A percentile compares a stretch with the other conserved stretches of the same genome.
Evolutionary conservation across 116 monocot genomes (phyloP).

Genomic region (Posidonia oceanica): DNA sequence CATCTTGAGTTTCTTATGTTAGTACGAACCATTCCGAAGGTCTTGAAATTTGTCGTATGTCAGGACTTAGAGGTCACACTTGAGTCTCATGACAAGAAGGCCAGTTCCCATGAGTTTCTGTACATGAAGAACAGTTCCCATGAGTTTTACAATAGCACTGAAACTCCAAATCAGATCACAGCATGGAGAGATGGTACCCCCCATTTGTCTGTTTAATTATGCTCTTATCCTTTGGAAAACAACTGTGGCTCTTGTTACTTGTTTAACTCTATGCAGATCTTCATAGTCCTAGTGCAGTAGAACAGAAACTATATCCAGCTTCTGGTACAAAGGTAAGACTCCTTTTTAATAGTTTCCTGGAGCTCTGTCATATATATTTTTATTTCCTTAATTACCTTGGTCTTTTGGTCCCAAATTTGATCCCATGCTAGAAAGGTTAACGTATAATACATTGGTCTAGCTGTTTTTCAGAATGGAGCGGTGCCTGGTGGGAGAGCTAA

Average conservation of each 20-base stretch:
- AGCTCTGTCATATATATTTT: constrained; percentile 1
- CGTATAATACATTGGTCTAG: neutral
- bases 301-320: neutral
- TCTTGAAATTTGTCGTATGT: no score
- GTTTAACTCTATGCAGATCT: neutral
- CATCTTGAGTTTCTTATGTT: no score
- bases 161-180: neutral
- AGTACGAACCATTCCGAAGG: no score
- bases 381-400: neutral
- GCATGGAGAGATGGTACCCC: neutral
- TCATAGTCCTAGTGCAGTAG: neutral
- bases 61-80: no score
- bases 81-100: no score
- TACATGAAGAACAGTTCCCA: neutral
- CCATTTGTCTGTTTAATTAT: neutral
- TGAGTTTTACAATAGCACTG: neutral
- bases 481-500: neutral
- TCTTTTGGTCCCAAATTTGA: neutral
- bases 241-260: neutral
- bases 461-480: constrained; percentile 3
- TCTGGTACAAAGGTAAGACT: neutral
- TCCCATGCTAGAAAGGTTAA: no score
- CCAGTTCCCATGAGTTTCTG: neutral
- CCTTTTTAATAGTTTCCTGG: neutral
- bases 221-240: neutral